Evolutionary conservation across 208 protist genomes (phyloP).

Genomic region (Wallacemonas rigidus): DNA sequence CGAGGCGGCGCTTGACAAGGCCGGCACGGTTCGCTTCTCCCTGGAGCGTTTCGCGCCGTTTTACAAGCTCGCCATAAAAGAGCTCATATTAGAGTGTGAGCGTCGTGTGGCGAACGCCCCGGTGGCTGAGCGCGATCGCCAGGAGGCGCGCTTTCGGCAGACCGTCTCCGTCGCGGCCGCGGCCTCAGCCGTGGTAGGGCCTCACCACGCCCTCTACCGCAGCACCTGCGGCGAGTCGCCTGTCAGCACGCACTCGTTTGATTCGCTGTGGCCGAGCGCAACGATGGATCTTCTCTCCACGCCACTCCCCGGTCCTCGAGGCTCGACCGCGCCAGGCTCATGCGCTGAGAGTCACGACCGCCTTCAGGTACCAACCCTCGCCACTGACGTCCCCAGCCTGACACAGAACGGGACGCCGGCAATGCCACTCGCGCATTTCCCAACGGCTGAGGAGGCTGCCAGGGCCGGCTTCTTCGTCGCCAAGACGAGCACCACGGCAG

Average conservation of each 20-base stretch:
- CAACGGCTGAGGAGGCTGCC: conserved; percentile 10
- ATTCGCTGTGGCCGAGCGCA: conserved; percentile 36
- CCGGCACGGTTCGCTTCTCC: conserved; percentile 25
- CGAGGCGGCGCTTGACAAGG: neutral
- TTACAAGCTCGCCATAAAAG: conserved; percentile 71
- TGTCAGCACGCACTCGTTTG: conserved; percentile 47
- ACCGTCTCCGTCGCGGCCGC: conserved; percentile 15
- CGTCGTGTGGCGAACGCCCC: conserved; percentile 59
- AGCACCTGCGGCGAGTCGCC: neutral
- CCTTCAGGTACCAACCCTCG: conserved; percentile 10
- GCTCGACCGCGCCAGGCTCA: neutral
- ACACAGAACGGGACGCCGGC: neutral
- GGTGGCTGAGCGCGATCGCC: conserved; percentile 21
- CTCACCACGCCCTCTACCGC: neutral
- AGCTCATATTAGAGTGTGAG: conserved; percentile 78
- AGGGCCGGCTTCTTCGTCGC: conserved; percentile 2
- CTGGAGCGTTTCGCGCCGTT: conserved; percentile 62
- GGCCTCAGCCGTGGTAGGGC: conserved; percentile 21
- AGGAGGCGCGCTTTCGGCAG: conserved; percentile 31
- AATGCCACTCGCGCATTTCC: conserved; percentile 10
- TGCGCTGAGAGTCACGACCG: neutral
- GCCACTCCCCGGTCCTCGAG: neutral
- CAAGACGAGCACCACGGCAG: neutral
- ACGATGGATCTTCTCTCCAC: conserved; percentile 2
- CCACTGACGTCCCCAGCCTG: neutral